phyloP scores from a whole-genome alignment of 768 basidiomycete genomes.

The Agaricus blazei region DNA sequence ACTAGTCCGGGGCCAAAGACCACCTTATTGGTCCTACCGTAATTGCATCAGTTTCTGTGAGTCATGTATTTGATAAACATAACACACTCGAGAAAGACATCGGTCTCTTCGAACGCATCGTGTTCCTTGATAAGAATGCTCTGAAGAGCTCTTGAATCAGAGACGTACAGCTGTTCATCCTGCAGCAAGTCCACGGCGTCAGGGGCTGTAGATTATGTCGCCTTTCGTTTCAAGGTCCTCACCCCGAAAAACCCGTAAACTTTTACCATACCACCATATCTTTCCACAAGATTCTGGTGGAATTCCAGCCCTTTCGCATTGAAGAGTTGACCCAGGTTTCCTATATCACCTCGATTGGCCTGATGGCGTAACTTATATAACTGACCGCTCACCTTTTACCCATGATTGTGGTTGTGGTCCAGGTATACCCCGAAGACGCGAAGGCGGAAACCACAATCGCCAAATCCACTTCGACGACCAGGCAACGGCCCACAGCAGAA shows the following conservation, averaged over 20 bases:
- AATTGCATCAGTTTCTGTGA: not conserved
- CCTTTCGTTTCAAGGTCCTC: slow-evolving; percentile 2
- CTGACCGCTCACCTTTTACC: slow-evolving; percentile 22
- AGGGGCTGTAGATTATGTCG: not conserved
- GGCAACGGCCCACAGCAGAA: not conserved
- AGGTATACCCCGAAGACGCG: slow-evolving; percentile 22
- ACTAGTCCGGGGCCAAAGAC: slow-evolving; percentile 46
- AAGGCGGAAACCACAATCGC: not conserved
- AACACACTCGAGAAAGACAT: slow-evolving; percentile 38
- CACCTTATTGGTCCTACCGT: slow-evolving; percentile 33
- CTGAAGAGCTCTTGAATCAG: slow-evolving; percentile 44
- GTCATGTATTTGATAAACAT: not conserved
- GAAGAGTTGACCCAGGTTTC: slow-evolving; percentile 39
- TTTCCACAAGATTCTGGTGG: slow-evolving; percentile 31
- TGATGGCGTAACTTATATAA: not conserved
- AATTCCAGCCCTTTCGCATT: slow-evolving; percentile 37
- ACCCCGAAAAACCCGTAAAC: slow-evolving; percentile 45
- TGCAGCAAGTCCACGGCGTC: slow-evolving; percentile 12
- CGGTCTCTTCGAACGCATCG: slow-evolving; percentile 41
- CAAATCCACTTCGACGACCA: not conserved
- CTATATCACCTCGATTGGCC: slow-evolving; percentile 15
- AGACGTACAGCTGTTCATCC: slow-evolving; percentile 46
- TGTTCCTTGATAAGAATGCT: slow-evolving; percentile 44
- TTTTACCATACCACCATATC: slow-evolving; percentile 39
- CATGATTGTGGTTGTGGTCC: slow-evolving; percentile 29